Evolutionary conservation across 1,284 basidiomycete species (phyloP).

Genomic region (Hemileia vastatrix): DNA sequence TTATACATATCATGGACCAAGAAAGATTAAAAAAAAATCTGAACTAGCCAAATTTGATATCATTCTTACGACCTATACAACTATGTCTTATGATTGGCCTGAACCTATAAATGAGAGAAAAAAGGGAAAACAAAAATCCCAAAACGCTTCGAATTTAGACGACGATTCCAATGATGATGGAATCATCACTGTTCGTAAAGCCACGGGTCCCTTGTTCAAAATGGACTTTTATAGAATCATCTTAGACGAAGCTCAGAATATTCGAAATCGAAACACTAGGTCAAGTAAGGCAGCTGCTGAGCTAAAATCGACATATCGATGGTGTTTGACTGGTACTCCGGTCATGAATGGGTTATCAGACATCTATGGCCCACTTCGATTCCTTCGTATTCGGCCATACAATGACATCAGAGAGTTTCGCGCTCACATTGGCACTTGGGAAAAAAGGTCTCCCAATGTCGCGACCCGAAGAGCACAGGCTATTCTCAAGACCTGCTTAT

Average conservation of each 20-base stretch:
- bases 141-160: constrained; percentile 19
- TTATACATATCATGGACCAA: constrained; percentile 54
- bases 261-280: constrained; percentile 45
- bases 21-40: constrained; percentile 44
- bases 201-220: constrained; percentile 51
- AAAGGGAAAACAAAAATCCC: constrained; percentile 13
- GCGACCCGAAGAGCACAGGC: constrained; percentile 54
- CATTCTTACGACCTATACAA: constrained; percentile 54
- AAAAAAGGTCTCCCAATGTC: constrained; percentile 52
- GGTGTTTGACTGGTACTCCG: constrained; percentile 63
- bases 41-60: no score
- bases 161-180: constrained; percentile 51
- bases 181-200: constrained; percentile 42
- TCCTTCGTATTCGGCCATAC: constrained; percentile 58
- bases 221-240: constrained; percentile 56
- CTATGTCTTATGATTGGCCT: constrained; percentile 53
- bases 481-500: constrained; percentile 54
- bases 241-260: constrained; percentile 56
- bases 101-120: constrained; percentile 27
- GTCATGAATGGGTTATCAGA: constrained; percentile 61
- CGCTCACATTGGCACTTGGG: constrained; percentile 51
- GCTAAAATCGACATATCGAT: constrained; percentile 55
- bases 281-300: constrained; percentile 54
- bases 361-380: constrained; percentile 59
- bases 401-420: constrained; percentile 60